Evolutionary conservation across 352 stramenopile species (phyloP), one percentile per base, ranked within the genome.

Genomic region (Globisporangium acanthophoron): DNA sequence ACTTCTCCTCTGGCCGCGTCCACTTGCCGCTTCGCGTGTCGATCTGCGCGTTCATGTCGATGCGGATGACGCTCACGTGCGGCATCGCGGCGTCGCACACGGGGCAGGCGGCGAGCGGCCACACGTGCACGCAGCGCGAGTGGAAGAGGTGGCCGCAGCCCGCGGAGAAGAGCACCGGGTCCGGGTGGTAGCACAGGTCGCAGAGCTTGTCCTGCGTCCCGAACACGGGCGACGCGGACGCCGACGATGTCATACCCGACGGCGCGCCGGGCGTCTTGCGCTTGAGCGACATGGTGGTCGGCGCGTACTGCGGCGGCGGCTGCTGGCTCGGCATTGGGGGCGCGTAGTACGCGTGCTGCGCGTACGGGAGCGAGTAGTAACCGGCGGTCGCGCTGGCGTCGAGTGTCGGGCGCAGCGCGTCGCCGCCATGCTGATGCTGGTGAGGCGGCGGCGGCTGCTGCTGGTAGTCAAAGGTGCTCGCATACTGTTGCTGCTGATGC

Each of bases 131-230:
- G 45, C 85, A 94, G 29, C 85, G 80, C 61, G 85, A 92, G 75
- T 94, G 85, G 59, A 94, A 94, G n/a, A 73, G 71, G 57, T 94
- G 85, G 49, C 81, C 80, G 56, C 85, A 94, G n/a, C 69, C 67
- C 37, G 80, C 57, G 47, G 77, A 69, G 64, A 80, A 84, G 41
- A 94, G 69, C 52, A 94, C 73, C 64, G 85, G 81, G 63, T 94
- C 84, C 4, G 78, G 75, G 65, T 90, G 79, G 52, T 89, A 78
- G 68, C 84, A 94, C 46, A 90, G 50, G 62, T 94, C 80, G 57
- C 84, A 94, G 40, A 85, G 62, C 58, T 71, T 74, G 50, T 76
- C 71, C 20, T 73, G 64, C 9, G 56, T 39, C 37, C 33, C 12
- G 21, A 33, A 53, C 43, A 37, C 18, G 6, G 55, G 33, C n/a